Evolutionary conservation across 2,329 filamentous ascomycete genomes (phyloP).

Genomic region (Didymella segeticola): DNA sequence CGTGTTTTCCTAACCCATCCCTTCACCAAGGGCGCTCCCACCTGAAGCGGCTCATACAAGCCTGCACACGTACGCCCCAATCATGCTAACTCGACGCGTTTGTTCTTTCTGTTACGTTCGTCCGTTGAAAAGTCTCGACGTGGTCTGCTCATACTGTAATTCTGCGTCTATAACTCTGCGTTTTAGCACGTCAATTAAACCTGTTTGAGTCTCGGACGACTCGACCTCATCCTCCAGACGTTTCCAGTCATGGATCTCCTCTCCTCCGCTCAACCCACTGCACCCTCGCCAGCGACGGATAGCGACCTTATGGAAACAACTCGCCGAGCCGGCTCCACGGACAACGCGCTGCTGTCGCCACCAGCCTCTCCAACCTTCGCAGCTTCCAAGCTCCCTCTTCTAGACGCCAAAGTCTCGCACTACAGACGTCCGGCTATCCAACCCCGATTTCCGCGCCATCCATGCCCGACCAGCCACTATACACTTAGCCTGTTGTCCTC

Average conservation of each 20-base stretch:
- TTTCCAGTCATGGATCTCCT: conserved; percentile 1
- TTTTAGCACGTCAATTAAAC: no score
- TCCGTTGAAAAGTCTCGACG: not conserved
- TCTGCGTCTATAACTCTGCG: not conserved
- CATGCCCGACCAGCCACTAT: conserved; percentile 6
- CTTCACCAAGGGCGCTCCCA: conserved; percentile 12
- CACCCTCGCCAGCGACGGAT: not conserved
- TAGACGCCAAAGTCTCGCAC: not conserved
- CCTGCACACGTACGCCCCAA: not conserved
- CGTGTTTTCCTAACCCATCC: not conserved
- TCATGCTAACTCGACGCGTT: not conserved
- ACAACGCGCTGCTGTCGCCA: conserved; percentile 1
- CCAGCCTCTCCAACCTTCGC: not conserved
- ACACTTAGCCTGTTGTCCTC: conserved; percentile 6
- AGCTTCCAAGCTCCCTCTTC: not conserved
- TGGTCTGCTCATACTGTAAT: not conserved
- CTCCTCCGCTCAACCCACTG: not conserved
- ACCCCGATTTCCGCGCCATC: conserved; percentile 8
- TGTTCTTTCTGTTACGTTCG: not conserved
- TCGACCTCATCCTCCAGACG: not conserved
- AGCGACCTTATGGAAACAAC: not conserved
- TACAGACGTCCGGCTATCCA: not conserved
- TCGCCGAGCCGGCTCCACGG: not conserved
- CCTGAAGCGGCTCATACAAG: not conserved
- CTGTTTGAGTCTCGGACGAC: no score